Evolutionary conservation across 257 asterid genomes (phyloP).

Genomic region (Solanum sejunctum): DNA sequence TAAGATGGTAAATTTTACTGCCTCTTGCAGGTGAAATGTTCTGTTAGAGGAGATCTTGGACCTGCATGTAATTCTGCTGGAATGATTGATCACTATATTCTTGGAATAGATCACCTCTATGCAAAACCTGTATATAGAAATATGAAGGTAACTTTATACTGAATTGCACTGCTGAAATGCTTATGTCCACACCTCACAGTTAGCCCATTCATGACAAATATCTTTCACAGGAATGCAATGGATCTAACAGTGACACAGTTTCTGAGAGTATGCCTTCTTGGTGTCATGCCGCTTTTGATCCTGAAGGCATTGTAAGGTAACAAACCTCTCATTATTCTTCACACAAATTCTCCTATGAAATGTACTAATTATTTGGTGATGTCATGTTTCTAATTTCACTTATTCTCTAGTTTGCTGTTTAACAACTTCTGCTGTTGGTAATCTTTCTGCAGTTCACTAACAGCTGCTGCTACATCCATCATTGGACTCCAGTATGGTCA

Average conservation of each 20-base stretch:
- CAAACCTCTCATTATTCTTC: not conserved
- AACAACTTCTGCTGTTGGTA: not conserved
- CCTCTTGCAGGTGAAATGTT: constrained; percentile 57
- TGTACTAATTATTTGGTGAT: constrained; percentile 37
- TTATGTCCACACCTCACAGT: not conserved
- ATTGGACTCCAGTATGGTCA: constrained; percentile 88
- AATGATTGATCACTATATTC: constrained; percentile 66
- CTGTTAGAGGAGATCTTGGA: constrained; percentile 72
- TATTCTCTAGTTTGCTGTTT: not conserved
- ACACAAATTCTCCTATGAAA: not conserved
- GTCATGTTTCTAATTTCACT: constrained; percentile 33
- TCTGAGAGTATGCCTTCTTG: constrained; percentile 47
- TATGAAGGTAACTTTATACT: constrained; percentile 40
- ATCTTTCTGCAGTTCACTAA: constrained; percentile 45
- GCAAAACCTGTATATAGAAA: constrained; percentile 63
- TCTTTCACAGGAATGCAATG: constrained; percentile 46
- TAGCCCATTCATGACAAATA: not conserved
- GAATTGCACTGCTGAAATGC: not conserved
- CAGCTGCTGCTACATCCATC: constrained; percentile 65
- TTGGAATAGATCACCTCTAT: constrained; percentile 66
- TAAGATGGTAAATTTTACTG: not conserved
- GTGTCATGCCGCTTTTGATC: constrained; percentile 88
- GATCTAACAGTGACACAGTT: constrained; percentile 28
- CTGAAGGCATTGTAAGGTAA: constrained; percentile 90
- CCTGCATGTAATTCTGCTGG: constrained; percentile 90